Percentiles rank a stretch among this genome's conserved stretches.
Conservation (phyloP, 495 filamentous ascomycete species). For the Hypoxylon perforatum region DNA sequence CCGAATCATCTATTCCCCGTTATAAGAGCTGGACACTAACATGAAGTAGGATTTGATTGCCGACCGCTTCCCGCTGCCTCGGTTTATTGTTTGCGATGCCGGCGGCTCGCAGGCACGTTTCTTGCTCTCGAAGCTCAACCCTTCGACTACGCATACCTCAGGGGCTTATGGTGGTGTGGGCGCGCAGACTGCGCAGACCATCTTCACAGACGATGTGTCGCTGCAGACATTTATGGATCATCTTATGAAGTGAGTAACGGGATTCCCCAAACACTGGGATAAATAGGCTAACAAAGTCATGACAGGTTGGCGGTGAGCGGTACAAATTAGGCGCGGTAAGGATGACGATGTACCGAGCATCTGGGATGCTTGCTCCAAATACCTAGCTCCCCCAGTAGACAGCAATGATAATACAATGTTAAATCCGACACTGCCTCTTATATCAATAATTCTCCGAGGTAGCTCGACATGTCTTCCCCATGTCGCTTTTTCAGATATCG, state of each 20-base stretch:
- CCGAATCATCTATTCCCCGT: conserved; percentile 12
- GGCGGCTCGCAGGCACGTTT: conserved; percentile 98
- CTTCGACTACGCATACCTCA: conserved; percentile 96
- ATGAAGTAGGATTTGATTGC: conserved; percentile 86
- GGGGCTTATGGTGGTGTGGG: conserved; percentile 88
- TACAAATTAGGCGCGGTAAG: conserved; percentile 56
- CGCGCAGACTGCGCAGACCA: conserved; percentile 92
- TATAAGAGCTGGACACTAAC: conserved; percentile 2
- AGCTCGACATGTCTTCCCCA: no score
- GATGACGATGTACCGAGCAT: not conserved
- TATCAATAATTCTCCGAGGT: no score
- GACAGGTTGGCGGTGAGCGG: conserved; percentile 64
- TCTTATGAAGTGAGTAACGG: conserved; percentile 89
- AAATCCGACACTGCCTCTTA: not conserved
- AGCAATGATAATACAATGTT: not conserved
- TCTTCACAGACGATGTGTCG: conserved; percentile 99
- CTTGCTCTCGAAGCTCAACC: conserved; percentile 96
- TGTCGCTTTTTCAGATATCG: no score
- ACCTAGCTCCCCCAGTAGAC: not conserved
- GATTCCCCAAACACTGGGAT: conserved; percentile 6
- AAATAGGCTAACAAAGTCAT: conserved; percentile 23
- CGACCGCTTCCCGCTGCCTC: conserved; percentile 96
- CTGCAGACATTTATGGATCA: conserved; percentile 99
- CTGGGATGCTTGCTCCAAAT: not conserved
- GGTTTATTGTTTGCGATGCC: conserved; percentile 98